phyloP scores from a whole-genome alignment of 139 green algal genomes.

The Picochlorum sp. region DNA sequence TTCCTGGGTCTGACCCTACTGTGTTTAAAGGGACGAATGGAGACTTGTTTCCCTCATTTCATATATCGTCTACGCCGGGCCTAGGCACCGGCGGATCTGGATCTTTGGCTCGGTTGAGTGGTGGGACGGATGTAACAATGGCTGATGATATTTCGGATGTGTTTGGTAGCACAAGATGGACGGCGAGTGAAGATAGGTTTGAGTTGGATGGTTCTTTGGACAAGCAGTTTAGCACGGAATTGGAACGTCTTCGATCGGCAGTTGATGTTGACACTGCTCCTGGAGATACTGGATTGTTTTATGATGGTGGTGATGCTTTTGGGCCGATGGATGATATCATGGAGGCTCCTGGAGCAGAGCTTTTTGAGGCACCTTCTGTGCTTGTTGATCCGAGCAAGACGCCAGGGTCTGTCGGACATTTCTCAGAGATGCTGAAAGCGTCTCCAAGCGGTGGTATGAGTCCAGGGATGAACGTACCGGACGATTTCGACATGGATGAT shows the following conservation, averaged over 20 bases:
- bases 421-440: background rate
- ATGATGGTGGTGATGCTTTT: conserved; percentile 17
- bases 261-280: conserved; percentile 16
- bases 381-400: background rate
- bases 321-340: conserved; percentile 17
- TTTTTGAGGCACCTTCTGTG: conserved; percentile 13
- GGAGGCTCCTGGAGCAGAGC: conserved; percentile 16
- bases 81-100: background rate
- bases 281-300: conserved; percentile 19
- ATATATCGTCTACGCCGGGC: conserved; percentile 2
- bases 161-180: conserved; percentile 8
- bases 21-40: conserved; percentile 5
- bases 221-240: conserved; percentile 28
- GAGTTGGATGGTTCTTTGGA: conserved; percentile 28
- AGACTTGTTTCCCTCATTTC: conserved; percentile 21
- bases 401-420: conserved; percentile 1
- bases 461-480: background rate
- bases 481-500: background rate
- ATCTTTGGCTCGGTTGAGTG: background rate
- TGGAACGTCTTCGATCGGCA: conserved; percentile 33
- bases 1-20: conserved; percentile 43
- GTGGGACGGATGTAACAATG: conserved; percentile 18
- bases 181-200: conserved; percentile 22
- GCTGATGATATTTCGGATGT: conserved; percentile 41
- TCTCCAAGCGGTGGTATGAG: background rate